Percentiles rank a stretch among this genome's conserved stretches.
Conservation (phyloP, 169 alveolate species). For the Eimeria tenella region DNA sequence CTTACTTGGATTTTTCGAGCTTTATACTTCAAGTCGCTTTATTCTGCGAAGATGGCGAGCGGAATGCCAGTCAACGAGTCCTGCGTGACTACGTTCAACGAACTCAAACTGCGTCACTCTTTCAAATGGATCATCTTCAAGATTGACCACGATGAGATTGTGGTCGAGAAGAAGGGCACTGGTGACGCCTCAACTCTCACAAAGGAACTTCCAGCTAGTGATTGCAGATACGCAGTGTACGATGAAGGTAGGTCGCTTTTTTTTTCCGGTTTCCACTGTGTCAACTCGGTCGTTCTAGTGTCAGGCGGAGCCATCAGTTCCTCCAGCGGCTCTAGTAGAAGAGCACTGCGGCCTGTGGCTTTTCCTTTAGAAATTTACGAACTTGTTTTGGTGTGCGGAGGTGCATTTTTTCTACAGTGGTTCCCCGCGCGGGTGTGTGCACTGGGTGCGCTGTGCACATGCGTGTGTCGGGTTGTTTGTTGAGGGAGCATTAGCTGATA, state of each 20-base stretch:
- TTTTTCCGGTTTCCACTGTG: background rate
- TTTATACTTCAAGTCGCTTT: background rate
- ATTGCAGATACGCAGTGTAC: constrained; percentile 84
- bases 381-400: background rate
- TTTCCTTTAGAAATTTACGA: no score
- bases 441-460: background rate
- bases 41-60: constrained; percentile 81
- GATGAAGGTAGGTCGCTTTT: constrained; percentile 78
- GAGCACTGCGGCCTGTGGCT: no score
- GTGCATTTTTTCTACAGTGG: background rate
- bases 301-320: no score
- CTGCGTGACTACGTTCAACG: constrained; percentile 82
- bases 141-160: constrained; percentile 81
- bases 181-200: constrained; percentile 79
- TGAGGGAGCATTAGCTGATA: no score
- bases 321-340: no score
- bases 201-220: constrained; percentile 81
- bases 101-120: constrained; percentile 82
- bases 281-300: background rate
- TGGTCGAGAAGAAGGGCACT: constrained; percentile 82
- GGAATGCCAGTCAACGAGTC: constrained; percentile 83
- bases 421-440: background rate
- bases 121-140: constrained; percentile 82
- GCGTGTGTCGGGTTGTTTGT: no score
- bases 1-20: constrained; percentile 1